These are phyloP conservation scores for Lichtheimia ornata DNA, from an alignment of 371 early-diverging fungal species.

Conservation along the genomic window DNA sequence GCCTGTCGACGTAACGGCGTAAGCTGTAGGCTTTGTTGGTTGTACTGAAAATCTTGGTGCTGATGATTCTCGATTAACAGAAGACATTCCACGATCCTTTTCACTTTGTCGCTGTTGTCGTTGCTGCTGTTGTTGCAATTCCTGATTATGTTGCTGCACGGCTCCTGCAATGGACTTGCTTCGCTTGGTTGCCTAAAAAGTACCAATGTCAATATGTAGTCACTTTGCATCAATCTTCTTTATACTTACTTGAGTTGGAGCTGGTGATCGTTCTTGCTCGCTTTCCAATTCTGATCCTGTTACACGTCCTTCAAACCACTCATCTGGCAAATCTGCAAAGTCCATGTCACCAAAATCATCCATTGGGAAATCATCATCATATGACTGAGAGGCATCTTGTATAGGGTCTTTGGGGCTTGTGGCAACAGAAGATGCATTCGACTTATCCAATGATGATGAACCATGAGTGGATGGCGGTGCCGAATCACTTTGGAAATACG, in stretches of 20 bases:
- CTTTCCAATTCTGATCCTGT: background rate
- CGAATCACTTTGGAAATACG: conserved; percentile 7
- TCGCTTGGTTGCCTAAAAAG: background rate
- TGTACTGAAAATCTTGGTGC: conserved; percentile 1
- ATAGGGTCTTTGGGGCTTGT: background rate
- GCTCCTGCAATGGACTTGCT: conserved; percentile 8
- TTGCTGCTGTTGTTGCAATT: background rate
- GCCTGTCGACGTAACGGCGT: conserved; percentile 46
- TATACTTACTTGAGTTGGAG: no score
- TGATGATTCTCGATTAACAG: no score
- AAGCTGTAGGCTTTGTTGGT: conserved; percentile 21
- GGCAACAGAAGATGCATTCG: no score
- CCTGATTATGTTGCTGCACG: background rate
- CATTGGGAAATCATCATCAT: conserved; percentile 9
- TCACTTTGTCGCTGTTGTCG: conserved; percentile 6
- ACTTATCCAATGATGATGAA: no score
- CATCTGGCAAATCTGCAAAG: conserved; percentile 38
- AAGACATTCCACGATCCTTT: background rate
- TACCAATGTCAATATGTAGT: background rate
- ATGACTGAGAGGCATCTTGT: background rate
- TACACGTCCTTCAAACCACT: conserved; percentile 29
- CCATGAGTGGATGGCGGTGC: background rate
- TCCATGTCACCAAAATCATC: conserved; percentile 38
- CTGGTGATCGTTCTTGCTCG: background rate
- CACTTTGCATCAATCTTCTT: background rate